Conservation (phyloP, 331 rosid genomes). For the Pyracantha coccinea region DNA sequence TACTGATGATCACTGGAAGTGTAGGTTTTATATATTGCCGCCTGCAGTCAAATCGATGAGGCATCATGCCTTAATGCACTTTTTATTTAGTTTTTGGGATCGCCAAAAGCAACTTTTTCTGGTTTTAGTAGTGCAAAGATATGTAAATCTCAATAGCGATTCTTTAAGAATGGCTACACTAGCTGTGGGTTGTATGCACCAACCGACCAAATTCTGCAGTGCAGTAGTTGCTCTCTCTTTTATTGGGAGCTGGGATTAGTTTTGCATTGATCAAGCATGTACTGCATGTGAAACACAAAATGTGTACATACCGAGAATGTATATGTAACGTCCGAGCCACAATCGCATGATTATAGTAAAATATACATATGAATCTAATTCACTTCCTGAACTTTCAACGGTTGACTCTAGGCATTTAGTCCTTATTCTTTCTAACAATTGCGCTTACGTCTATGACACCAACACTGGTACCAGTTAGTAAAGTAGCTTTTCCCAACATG, state of each 20-base stretch:
- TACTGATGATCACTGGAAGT: not conserved
- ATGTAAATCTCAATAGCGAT: not conserved
- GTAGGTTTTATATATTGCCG: not conserved
- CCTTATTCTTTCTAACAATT: not conserved
- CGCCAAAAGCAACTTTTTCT: not conserved
- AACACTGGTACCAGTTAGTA: no score
- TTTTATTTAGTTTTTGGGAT: not conserved
- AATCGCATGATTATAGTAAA: no score
- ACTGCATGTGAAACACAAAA: no score
- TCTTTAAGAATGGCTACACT: not conserved
- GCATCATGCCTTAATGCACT: not conserved
- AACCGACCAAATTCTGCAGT: not conserved
- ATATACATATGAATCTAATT: no score
- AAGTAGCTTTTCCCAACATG: no score
- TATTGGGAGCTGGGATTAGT: no score
- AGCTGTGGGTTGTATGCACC: not conserved
- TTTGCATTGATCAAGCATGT: no score
- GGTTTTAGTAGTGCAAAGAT: not conserved
- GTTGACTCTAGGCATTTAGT: not conserved
- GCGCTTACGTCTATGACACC: no score
- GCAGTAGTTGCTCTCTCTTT: no score
- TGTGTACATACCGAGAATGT: no score
- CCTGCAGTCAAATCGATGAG: not conserved
- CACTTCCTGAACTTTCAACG: no score
- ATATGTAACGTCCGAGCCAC: no score